Evolutionary conservation across 2,329 filamentous ascomycete genomes (phyloP), one percentile per base, ranked within the genome.

Genomic region (Aureobasidium melanogenum): DNA sequence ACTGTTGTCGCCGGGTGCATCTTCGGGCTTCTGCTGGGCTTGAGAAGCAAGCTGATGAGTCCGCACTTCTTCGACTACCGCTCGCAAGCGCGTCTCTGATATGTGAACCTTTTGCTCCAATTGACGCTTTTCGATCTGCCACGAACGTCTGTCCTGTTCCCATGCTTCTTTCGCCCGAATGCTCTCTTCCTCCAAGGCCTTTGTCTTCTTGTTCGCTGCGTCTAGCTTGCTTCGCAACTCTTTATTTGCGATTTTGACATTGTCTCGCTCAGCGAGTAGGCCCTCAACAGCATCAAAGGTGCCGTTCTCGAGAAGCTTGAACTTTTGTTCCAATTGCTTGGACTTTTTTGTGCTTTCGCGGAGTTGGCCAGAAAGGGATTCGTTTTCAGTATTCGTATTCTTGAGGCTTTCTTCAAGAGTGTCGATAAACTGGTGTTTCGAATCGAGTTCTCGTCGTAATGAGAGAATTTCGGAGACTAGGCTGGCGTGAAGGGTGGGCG

Each of bases 401-500:
- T 95, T 86, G 36, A 99, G 77, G 28, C 82, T 85, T 1, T 81
- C 78, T 74, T 99, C 94, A 17, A 99, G 79, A 58, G 83, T 85
- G 71, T 97, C 92, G 60, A 99, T 96, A 58, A 91, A 82, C 68
- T 85, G 89, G 47, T 87, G 83, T 75, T 96, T 97, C 44, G 89
- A 90, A 70, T 99, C 94, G 64, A 97, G 84, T 66, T 99, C 94
- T 62, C 94, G 83, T 24, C 92, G 85, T 54, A 99, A 77, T 2
- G 86, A 85, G 41, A 99, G 79, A 64, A 99, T 99, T 73, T 99
- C 94, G 0, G 93, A 93, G 0, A 99, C 93, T 7, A 99, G 79
- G 54, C 90, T 97, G 9, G 94, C 94, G 73, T 97, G 94, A 12
- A 99, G 77, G 0, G 92, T 97, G 1, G 94, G 94, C 0, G 94